Evolutionary conservation across 139 green algal genomes (phyloP), one percentile per base, ranked within the genome.

Genomic region (Micractinium conductrix): DNA sequence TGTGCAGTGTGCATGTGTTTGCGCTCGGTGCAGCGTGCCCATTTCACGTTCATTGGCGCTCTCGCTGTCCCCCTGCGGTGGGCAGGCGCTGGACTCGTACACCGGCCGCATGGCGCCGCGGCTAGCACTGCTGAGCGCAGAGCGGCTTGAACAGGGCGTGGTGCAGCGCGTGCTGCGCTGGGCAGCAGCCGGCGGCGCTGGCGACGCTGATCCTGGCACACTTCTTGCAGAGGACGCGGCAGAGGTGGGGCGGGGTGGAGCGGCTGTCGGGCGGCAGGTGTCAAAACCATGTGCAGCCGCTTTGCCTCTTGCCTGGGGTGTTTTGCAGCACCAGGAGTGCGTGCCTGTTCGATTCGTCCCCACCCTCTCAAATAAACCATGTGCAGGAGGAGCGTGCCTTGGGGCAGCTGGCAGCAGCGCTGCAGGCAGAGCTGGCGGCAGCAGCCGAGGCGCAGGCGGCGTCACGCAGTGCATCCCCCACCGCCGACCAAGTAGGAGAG

Each of bases 161-260:
- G 35, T 37, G 53, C 40, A 78, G 48, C 48, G 70, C 8, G 80
- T 85, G 80, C 50, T 74, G 68, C 42, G 68, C 69, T 85, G 80
- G 80, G 80, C 80, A 0, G 69, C 73, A 70, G 80, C 50, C 37
- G 24, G 50, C 17, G 21, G 68, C 35, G 48, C 50, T 9, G 53
- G 6, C 1, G 58, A 9, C 35, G 38, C 1, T 8, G 50, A 63
- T 30, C 2, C 80, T 19, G 37, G 16, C 40, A 45, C 67, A 2
- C 3, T 85, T 50, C 80, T 85, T 38, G 69, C 53, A 30, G 80
- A 85, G 55, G 80, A 85, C 24, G 80, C 80, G 0, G 80, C 69
- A 28, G 80, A 85, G 80, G 80, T 85, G 68, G 19, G 80, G 40
- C 10, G 60, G 53, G 4, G 30, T 30, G 4, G 26, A 67, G 28